phyloP scores from a whole-genome alignment of 192 early-diverging fungal species.

The Coemansia aciculifera region DNA sequence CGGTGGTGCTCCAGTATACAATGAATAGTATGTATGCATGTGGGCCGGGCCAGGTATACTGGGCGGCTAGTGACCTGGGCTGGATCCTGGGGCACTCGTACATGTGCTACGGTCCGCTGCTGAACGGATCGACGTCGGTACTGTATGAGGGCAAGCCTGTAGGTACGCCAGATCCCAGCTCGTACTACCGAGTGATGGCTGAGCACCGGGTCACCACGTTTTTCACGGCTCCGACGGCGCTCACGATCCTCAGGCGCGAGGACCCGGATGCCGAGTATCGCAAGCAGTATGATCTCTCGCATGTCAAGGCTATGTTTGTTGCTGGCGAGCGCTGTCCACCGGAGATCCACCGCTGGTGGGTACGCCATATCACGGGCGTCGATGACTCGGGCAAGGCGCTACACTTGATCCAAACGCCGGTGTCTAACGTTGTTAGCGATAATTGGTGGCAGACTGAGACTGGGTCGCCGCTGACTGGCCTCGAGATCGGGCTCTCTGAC shows the following conservation, averaged over 20 bases:
- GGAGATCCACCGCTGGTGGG: conserved; percentile 69
- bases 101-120: conserved; percentile 77
- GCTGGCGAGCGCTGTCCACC: conserved; percentile 84
- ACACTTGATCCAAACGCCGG: conserved; percentile 22
- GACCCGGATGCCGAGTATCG: conserved; percentile 66
- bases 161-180: conserved; percentile 73
- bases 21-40: conserved; percentile 72
- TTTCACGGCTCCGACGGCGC: conserved; percentile 83
- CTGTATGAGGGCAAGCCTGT: conserved; percentile 88
- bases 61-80: conserved; percentile 81
- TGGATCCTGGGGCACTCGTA: conserved; percentile 93
- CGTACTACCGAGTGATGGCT: conserved; percentile 73
- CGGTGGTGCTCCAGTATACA: conserved; percentile 67
- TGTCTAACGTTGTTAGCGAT: conserved; percentile 66
- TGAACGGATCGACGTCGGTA: conserved; percentile 74
- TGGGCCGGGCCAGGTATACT: conserved; percentile 74
- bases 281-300: conserved; percentile 61
- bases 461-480: conserved; percentile 77
- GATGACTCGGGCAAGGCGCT: background rate
- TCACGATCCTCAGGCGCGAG: conserved; percentile 75
- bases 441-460: conserved; percentile 92
- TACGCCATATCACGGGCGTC: conserved; percentile 33
- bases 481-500: conserved; percentile 59
- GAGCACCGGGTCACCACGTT: conserved; percentile 75
- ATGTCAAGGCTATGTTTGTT: conserved; percentile 66